A percentile compares a stretch with the other conserved stretches of the same genome.
These are phyloP conservation scores for Fusarium sp. DNA, from an alignment of 2,329 filamentous ascomycete genomes.

Conservation along the genomic window DNA sequence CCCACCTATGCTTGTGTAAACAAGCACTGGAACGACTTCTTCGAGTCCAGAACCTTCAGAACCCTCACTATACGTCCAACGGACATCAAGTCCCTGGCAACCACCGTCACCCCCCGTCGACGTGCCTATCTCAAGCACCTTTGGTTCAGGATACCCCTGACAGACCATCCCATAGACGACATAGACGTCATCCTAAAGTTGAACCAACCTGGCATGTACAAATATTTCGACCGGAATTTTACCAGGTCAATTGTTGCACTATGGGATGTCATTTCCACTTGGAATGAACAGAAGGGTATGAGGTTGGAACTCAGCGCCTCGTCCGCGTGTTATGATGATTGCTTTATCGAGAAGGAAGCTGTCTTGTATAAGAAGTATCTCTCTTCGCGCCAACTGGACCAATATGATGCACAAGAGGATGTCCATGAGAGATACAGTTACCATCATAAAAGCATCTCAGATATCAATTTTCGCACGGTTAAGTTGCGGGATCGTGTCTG, in stretches of 20 bases:
- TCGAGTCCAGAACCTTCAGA: constrained; percentile 15
- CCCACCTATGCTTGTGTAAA: neutral
- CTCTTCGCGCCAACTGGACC: neutral
- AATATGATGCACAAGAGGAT: neutral
- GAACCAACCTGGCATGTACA: too few species aligned
- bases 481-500: neutral
- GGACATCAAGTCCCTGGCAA: neutral
- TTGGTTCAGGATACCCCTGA: neutral
- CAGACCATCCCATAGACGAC: neutral
- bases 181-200: too few species aligned
- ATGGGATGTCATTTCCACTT: neutral
- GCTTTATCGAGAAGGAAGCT: neutral
- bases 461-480: too few species aligned
- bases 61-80: neutral
- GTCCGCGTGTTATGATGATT: too few species aligned
- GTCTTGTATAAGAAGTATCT: neutral
- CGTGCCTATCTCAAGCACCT: constrained; percentile 6
- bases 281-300: neutral
- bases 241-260: neutral
- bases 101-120: neutral
- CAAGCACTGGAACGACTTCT: constrained; percentile 7
- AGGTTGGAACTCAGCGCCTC: constrained; percentile 15
- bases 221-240: neutral
- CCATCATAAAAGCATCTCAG: too few species aligned
- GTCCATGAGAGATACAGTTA: neutral